A percentile compares a stretch with the other conserved stretches of the same genome.
Evolutionary conservation across 352 stramenopile genomes (phyloP).

Genomic region (Paralagenidium karlingii): DNA sequence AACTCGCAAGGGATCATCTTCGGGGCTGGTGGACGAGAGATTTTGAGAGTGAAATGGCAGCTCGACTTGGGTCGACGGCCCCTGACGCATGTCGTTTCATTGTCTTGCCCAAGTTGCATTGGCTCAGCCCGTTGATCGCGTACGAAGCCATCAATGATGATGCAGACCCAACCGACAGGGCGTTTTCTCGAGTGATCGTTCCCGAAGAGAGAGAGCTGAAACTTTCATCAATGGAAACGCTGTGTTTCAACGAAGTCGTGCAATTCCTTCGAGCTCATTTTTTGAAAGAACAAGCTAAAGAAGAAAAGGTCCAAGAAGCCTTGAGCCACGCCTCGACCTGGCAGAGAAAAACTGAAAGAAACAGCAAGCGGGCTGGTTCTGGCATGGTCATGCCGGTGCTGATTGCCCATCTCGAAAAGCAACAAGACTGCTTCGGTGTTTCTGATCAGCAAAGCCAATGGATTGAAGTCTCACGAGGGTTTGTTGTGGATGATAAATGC

Average conservation of each 20-base stretch:
- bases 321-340: too few relatives aligned
- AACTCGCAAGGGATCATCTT: slow-evolving; percentile 26
- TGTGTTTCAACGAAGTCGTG: slow-evolving; percentile 23
- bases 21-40: slow-evolving; percentile 56
- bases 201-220: too few relatives aligned
- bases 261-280: slow-evolving; percentile 25
- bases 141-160: slow-evolving; percentile 18
- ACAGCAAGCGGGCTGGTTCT: slow-evolving; percentile 13
- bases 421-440: slow-evolving; percentile 5
- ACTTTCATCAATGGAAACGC: slow-evolving; percentile 13
- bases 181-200: too few relatives aligned
- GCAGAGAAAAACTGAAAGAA: too few relatives aligned
- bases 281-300: too few relatives aligned
- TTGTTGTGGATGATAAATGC: slow-evolving; percentile 36
- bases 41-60: slow-evolving; percentile 21
- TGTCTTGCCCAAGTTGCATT: slow-evolving; percentile 59
- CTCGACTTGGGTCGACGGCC: slow-evolving; percentile 22
- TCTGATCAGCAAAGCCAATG: slow-evolving; percentile 6
- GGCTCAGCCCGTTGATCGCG: slow-evolving; percentile 34
- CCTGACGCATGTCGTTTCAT: slow-evolving; percentile 16
- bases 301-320: too few relatives aligned
- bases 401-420: slow-evolving; percentile 30
- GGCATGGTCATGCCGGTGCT: slow-evolving; percentile 44
- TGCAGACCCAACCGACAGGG: too few relatives aligned
- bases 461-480: slow-evolving; percentile 46